Conservation (phyloP, 2,329 filamentous ascomycete genomes). For the Byssoonygena ceratinophila region DNA sequence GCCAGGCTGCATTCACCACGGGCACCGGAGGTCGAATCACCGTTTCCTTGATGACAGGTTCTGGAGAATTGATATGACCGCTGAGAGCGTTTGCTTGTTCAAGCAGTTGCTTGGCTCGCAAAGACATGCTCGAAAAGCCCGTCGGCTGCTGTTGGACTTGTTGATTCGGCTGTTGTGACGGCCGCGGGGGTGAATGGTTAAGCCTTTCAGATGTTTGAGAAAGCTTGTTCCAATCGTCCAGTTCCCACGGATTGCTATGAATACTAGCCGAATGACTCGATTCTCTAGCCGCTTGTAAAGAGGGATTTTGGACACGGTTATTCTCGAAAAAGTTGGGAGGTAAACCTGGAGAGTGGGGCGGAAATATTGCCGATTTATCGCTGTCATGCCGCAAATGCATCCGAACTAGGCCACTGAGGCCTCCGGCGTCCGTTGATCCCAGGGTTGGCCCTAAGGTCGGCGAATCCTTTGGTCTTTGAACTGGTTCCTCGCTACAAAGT, state of each 20-base stretch:
- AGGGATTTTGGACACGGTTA: constrained; percentile 22
- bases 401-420: constrained; percentile 69
- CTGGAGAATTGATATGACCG: constrained; percentile 18
- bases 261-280: constrained; percentile 41
- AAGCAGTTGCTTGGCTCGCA: constrained; percentile 31
- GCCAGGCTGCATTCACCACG: constrained; percentile 32
- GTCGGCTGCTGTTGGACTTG: constrained; percentile 2
- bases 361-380: constrained; percentile 68
- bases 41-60: constrained; percentile 16
- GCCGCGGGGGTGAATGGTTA: constrained; percentile 9
- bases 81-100: constrained; percentile 29
- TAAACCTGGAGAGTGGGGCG: constrained; percentile 36
- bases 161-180: constrained; percentile 11
- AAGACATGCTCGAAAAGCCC: constrained; percentile 24
- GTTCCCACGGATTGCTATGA: constrained; percentile 46
- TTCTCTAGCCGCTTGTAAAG: constrained; percentile 24
- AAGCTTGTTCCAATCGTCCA: constrained; percentile 40
- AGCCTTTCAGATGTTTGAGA: constrained; percentile 16
- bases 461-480: constrained; percentile 47
- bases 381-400: constrained; percentile 77
- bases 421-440: constrained; percentile 46
- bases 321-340: constrained; percentile 26
- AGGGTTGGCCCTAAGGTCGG: constrained; percentile 70
- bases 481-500: constrained; percentile 10
- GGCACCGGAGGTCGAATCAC: background rate